phyloP scores from a whole-genome alignment of 179 eudicot species.

The Silene coronaria region DNA sequence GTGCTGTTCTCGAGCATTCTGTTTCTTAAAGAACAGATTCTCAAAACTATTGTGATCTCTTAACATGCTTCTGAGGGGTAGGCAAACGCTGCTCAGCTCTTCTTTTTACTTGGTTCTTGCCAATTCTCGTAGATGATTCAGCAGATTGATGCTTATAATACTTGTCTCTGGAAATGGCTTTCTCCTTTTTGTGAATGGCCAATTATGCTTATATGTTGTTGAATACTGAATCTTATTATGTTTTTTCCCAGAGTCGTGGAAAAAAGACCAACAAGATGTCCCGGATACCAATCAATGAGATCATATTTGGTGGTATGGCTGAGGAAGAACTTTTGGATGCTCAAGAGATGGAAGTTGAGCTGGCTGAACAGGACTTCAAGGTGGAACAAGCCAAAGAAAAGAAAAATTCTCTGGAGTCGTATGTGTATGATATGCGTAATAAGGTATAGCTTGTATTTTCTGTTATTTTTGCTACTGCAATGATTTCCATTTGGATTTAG shows the following conservation, averaged over 20 bases:
- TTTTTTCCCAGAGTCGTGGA: conserved; percentile 38
- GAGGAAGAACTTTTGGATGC: conserved; percentile 47
- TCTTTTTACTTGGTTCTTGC: background rate
- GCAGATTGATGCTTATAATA: background rate
- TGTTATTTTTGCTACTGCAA: background rate
- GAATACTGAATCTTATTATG: conserved; percentile 4
- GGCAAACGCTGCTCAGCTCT: background rate
- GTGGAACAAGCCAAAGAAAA: conserved; percentile 84
- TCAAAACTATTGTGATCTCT: background rate
- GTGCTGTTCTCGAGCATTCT: background rate
- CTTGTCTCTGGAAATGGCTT: background rate
- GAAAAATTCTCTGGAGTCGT: conserved; percentile 77
- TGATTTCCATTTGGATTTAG: background rate
- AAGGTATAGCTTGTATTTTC: conserved; percentile 45
- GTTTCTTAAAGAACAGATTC: background rate
- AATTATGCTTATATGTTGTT: background rate
- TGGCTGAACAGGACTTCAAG: conserved; percentile 62
- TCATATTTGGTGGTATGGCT: conserved; percentile 45
- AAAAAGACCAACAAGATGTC: conserved; percentile 32
- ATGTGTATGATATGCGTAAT: conserved; percentile 83
- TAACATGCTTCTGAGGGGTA: background rate
- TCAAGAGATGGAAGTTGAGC: conserved; percentile 51
- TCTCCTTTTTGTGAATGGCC: background rate
- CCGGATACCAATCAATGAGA: conserved; percentile 50
- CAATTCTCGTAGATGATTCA: background rate